phyloP scores from a whole-genome alignment of 192 early-diverging fungal genomes.

The Podila minutissima region DNA sequence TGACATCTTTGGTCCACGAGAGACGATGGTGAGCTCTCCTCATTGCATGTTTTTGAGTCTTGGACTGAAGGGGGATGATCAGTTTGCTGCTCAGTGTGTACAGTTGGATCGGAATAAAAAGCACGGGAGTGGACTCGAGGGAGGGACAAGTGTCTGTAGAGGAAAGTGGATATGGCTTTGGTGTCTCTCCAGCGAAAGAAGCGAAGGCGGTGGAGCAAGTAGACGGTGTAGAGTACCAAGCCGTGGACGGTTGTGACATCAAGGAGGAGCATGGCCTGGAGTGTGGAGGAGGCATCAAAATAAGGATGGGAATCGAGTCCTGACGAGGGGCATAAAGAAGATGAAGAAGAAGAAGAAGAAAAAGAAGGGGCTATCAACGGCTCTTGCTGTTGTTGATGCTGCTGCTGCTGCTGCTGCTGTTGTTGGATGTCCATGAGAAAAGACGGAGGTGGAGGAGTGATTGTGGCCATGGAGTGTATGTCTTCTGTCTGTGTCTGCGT shows the following conservation, averaged over 20 bases:
- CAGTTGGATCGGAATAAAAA: background rate
- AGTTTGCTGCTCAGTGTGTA: background rate
- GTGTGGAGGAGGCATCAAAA: background rate
- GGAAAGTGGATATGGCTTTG: background rate
- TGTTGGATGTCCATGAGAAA: background rate
- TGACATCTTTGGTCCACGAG: background rate
- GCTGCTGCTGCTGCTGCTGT: background rate
- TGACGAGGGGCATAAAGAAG: no score
- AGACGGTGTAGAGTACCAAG: slow-evolving; percentile 35
- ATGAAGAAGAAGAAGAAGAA: no score
- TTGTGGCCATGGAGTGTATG: background rate
- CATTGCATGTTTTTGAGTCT: no score
- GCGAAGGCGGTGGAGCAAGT: slow-evolving; percentile 26
- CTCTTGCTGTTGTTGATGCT: background rate
- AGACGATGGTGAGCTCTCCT: background rate
- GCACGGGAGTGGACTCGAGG: background rate
- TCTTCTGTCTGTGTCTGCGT: background rate
- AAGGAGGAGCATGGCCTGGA: slow-evolving; percentile 11
- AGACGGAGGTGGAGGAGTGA: slow-evolving; percentile 2
- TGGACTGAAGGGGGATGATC: no score
- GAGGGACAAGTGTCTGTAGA: background rate
- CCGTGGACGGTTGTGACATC: slow-evolving; percentile 37
- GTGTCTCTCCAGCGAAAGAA: slow-evolving; percentile 24
- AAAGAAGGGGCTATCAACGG: background rate
- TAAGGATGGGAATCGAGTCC: background rate